These are phyloP conservation scores for Ogataea kodamae DNA, from an alignment of 805 yeast species.

Conservation along the genomic window DNA sequence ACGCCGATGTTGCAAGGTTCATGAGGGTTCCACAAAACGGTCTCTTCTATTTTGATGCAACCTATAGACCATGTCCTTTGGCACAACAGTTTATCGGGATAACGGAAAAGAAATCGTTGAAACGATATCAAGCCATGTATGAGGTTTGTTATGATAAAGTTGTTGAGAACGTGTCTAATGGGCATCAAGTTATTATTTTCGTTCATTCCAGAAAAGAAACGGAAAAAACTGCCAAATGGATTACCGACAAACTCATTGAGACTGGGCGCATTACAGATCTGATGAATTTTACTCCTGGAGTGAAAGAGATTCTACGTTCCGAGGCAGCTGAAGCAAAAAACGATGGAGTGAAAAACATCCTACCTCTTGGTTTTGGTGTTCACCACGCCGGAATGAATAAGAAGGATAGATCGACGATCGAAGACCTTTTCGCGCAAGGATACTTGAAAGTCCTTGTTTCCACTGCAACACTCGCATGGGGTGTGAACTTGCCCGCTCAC, in stretches of 20 bases:
- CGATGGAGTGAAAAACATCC: constrained; percentile 51
- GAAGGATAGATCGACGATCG: constrained; percentile 71
- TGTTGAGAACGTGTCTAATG: constrained; percentile 54
- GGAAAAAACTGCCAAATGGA: constrained; percentile 71
- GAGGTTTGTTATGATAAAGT: constrained; percentile 86
- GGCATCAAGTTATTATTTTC: constrained; percentile 80
- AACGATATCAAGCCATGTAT: constrained; percentile 77
- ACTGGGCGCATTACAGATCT: constrained; percentile 44
- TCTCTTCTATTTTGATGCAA: constrained; percentile 75
- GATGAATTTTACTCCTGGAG: constrained; percentile 50
- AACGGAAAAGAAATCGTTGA: constrained; percentile 76
- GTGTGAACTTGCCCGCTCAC: constrained; percentile 93
- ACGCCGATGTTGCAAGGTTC: constrained; percentile 79
- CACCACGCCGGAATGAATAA: constrained; percentile 88
- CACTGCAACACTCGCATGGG: constrained; percentile 96
- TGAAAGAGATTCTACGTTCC: constrained; percentile 56
- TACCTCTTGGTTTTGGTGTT: constrained; percentile 75
- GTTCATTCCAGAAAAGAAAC: constrained; percentile 96
- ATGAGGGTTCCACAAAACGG: constrained; percentile 63
- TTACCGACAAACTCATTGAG: constrained; percentile 58
- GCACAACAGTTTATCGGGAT: constrained; percentile 87
- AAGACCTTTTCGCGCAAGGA: constrained; percentile 86
- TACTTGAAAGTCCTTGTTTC: constrained; percentile 79
- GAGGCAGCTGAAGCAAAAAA: constrained; percentile 60
- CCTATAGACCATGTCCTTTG: constrained; percentile 88